Evolutionary conservation across 805 yeast genomes (phyloP).

Genomic region (Kodamaea kakaduensis): DNA sequence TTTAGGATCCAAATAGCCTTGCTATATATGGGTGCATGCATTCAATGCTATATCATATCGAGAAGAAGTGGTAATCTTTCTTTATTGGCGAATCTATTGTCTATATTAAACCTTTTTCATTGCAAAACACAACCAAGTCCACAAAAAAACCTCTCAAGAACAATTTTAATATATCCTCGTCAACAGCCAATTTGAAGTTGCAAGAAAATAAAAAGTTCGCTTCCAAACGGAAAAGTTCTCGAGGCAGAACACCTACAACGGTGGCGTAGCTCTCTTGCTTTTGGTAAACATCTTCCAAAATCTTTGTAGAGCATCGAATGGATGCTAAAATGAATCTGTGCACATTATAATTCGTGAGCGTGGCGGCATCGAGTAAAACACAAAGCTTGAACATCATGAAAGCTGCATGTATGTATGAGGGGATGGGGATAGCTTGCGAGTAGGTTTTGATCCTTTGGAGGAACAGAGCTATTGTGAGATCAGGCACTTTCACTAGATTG

Average conservation of each 20-base stretch:
- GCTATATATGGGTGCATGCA: too few species aligned
- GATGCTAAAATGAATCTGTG: slow-evolving; percentile 38
- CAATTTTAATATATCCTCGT: slow-evolving; percentile 28
- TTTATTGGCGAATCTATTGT: too few species aligned
- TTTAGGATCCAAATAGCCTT: too few species aligned
- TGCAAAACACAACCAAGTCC: slow-evolving; percentile 26
- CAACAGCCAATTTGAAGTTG: slow-evolving; percentile 47
- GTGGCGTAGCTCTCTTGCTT: slow-evolving; percentile 41
- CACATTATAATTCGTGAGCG: slow-evolving; percentile 33
- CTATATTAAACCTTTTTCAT: slow-evolving; percentile 12
- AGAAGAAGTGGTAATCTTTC: too few species aligned
- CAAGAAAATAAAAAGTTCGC: slow-evolving; percentile 46
- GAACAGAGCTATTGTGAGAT: slow-evolving; percentile 32
- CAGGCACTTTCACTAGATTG: slow-evolving; percentile 33
- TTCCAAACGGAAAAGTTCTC: slow-evolving; percentile 47
- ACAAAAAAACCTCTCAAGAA: slow-evolving; percentile 31
- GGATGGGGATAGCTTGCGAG: slow-evolving; percentile 36
- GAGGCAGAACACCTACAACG: slow-evolving; percentile 40
- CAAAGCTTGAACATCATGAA: slow-evolving; percentile 34
- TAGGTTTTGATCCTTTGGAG: slow-evolving; percentile 36
- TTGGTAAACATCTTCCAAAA: slow-evolving; percentile 43
- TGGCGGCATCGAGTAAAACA: slow-evolving; percentile 29
- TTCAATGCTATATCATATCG: too few species aligned
- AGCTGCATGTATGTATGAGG: slow-evolving; percentile 39
- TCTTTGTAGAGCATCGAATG: slow-evolving; percentile 37